A percentile compares a stretch with the other conserved stretches of the same genome.
Conservation (phyloP, 148 eudicot species). For the Persicaria tinctoria region DNA sequence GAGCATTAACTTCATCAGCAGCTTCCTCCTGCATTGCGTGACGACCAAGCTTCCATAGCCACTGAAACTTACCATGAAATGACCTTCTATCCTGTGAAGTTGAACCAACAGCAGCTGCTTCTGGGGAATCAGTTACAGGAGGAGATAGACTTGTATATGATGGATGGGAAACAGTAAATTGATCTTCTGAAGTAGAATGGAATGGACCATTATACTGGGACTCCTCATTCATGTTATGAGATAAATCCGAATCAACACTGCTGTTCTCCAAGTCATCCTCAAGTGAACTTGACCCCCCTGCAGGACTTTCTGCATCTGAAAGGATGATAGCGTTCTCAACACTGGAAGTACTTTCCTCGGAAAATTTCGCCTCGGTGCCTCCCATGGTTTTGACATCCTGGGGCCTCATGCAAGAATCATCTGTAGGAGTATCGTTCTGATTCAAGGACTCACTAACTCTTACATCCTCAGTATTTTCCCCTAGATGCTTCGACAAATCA, state of each 20-base stretch:
- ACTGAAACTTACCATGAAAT: conserved; percentile 51
- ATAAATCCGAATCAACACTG: conserved; percentile 50
- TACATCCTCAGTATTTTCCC: conserved; percentile 35
- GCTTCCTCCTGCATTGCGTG: conserved; percentile 41
- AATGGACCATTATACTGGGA: conserved; percentile 4
- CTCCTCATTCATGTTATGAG: conserved; percentile 38
- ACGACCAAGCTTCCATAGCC: conserved; percentile 74
- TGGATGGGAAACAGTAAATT: background rate
- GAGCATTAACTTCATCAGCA: conserved; percentile 30
- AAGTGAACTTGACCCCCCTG: conserved; percentile 20
- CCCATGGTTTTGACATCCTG: conserved; percentile 21
- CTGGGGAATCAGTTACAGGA: background rate
- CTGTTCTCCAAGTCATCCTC: conserved; percentile 47
- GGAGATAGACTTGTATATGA: background rate
- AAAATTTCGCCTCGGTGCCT: conserved; percentile 18
- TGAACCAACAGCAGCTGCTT: background rate
- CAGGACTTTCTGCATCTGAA: conserved; percentile 48
- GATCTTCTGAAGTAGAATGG: background rate
- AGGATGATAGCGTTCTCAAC: conserved; percentile 49
- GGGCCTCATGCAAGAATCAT: conserved; percentile 20
- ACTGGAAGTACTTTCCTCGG: conserved; percentile 31
- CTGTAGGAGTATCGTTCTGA: conserved; percentile 18
- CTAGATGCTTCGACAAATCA: conserved; percentile 61
- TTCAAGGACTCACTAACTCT: conserved; percentile 16
- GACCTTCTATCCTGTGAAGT: background rate